A percentile compares a stretch with the other conserved stretches of the same genome.
phyloP scores from a whole-genome alignment of 306 rosid species.

The Casuarina cunninghamiana region DNA sequence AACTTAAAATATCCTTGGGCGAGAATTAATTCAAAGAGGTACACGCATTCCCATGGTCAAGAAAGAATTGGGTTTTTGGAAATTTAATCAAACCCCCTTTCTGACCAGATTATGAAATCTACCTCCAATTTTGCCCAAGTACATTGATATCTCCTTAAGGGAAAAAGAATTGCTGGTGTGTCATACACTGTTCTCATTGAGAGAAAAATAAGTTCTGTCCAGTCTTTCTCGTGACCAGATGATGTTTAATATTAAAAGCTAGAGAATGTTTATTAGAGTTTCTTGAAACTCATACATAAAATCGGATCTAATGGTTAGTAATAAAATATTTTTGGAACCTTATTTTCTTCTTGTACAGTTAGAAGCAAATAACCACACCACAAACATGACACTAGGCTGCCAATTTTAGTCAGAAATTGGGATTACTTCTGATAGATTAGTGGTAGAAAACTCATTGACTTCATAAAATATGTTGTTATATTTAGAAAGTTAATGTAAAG shows the following conservation, averaged over 20 bases:
- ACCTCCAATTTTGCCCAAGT: too few relatives aligned
- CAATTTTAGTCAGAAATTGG: background rate
- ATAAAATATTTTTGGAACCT: background rate
- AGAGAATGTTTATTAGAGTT: background rate
- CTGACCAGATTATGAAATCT: too few relatives aligned
- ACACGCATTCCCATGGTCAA: background rate
- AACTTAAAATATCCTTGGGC: background rate
- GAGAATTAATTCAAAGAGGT: background rate
- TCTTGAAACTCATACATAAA: background rate
- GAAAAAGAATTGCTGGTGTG: background rate
- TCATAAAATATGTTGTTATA: background rate
- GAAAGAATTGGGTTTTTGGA: background rate
- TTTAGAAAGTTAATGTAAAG: background rate
- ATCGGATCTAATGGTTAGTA: background rate
- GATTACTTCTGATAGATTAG: background rate
- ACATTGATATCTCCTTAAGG: too few relatives aligned
- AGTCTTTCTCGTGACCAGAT: background rate
- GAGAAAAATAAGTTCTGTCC: background rate
- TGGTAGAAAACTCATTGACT: background rate
- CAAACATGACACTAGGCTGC: background rate
- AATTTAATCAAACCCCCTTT: background rate
- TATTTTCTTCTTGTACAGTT: background rate
- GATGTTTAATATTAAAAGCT: background rate
- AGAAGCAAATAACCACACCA: background rate
- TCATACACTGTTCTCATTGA: background rate